These are phyloP conservation scores for Mediolabrus comicus DNA, from an alignment of 108 stramenopile genomes.

Conservation along the genomic window DNA sequence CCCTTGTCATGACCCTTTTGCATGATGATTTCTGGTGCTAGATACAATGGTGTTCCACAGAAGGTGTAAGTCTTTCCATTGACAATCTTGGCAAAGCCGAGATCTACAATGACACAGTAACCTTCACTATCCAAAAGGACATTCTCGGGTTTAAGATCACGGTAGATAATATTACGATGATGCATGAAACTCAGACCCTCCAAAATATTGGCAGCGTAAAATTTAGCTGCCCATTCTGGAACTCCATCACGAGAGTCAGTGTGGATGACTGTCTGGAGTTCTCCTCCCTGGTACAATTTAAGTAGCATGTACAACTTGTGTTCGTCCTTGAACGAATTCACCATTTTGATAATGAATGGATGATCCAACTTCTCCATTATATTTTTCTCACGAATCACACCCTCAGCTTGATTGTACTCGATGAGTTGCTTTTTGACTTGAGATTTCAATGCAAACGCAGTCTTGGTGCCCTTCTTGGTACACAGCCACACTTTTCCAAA, in stretches of 20 bases:
- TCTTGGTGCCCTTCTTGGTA: slow-evolving; percentile 40
- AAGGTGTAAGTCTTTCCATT: slow-evolving; percentile 88
- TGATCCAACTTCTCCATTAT: slow-evolving; percentile 89
- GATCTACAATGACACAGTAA: slow-evolving; percentile 89
- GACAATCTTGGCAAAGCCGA: slow-evolving; percentile 91
- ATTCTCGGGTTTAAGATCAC: slow-evolving; percentile 97
- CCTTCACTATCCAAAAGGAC: slow-evolving; percentile 86
- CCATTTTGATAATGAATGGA: slow-evolving; percentile 91
- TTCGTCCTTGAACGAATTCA: slow-evolving; percentile 80
- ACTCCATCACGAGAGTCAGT: slow-evolving; percentile 58
- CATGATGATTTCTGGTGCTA: slow-evolving; percentile 95
- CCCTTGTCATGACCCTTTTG: slow-evolving; percentile 95
- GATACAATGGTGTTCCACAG: slow-evolving; percentile 95
- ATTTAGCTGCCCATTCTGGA: slow-evolving; percentile 57
- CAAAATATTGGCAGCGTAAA: slow-evolving; percentile 79
- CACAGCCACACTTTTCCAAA: slow-evolving; percentile 95
- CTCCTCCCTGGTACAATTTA: slow-evolving; percentile 85
- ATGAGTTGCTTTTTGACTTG: slow-evolving; percentile 86
- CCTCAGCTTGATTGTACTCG: slow-evolving; percentile 77
- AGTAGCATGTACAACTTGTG: slow-evolving; percentile 86
- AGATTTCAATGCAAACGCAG: slow-evolving; percentile 86
- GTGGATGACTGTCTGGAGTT: slow-evolving; percentile 81
- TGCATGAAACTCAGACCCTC: slow-evolving; percentile 71
- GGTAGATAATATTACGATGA: slow-evolving; percentile 85
- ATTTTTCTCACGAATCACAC: slow-evolving; percentile 74